Evolutionary conservation across 306 rosid genomes (phyloP), one percentile per base, ranked within the genome.

Genomic region (Prunus fruticosa): DNA sequence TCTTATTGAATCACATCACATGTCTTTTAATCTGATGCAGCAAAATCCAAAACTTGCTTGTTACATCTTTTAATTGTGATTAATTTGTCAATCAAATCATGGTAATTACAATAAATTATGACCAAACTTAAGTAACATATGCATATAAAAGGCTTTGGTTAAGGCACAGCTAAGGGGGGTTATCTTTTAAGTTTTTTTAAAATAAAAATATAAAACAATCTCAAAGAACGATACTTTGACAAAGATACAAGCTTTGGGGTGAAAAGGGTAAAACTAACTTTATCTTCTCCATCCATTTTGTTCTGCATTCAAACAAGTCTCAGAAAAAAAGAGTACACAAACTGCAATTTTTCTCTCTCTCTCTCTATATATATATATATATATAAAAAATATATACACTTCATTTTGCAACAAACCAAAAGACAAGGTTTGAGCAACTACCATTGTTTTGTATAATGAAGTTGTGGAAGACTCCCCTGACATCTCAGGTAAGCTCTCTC

Each of bases 401-500:
- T 20, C 8, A 30, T 30, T 43, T 70, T 67, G 65, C 85, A 58
- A 58, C 32, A 50, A 67, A 72, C 51, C 62, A 67, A 57, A 72
- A 51, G 18, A 72, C 60, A 71, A 67, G 19, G 70, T 47, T 30
- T 66, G 60, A 74, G 49, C 22, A 60, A 41, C 49, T 52, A 23
- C 51, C 47, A 30, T 16, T 60, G 16, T 77, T 25, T 38, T 19
- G 20, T 25, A 54, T 14, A 73, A 77, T 66, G 79, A 45, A 68
- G 45, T 5, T 67, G 47, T 14, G 27, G 47, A 56, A 25, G 19
- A 73, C 22, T 67, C 53, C 38, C 60, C 49, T 11, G 51, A 67
- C 51, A 60, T 63, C 69, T 67, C 69, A 53, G 82, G 79, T 82
- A 50, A 78, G 20, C 43, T 30, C 58, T 67, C 43, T 38, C 38